Evolutionary conservation across 306 rosid species (phyloP), one percentile per base, ranked within the genome.

Genomic region (Cicer judaicum): DNA sequence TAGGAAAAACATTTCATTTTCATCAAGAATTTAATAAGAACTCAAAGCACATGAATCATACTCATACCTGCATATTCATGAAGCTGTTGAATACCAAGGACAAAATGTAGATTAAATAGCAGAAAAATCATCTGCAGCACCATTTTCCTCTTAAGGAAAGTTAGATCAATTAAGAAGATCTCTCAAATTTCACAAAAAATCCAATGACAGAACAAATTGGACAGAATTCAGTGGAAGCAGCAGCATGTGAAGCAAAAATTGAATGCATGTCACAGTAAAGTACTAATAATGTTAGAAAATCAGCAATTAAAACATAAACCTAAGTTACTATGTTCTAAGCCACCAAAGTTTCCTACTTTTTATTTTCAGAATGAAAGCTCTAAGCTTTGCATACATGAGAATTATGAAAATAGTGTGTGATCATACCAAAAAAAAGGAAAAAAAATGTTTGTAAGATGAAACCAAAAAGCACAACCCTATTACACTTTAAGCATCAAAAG

Each of bases 31-130:
- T 52, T 1, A 41, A 74, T 1, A 41, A 74, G 66, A 68, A 61
- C 69, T 61, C 15, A 62, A 8, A 73, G 70, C 69, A 79, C 65
- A 24, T 44, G 11, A 77, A 72, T 13, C 69, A 82, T 79, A 65
- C 80, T 40, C 80, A 81, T 89, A 93, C 98, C 97, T 91, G 89
- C 78, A 85, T 84, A 78, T 84, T 77, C 91, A 84, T 68, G 82
- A 80, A 82, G 70, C 66, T 84, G 83, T 41, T 78, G 77, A 63
- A 59, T 78, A 66, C 79, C 38, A 75, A 81, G 39, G 41, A 81
- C 76, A 34, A 88, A 84, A 76, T 85, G 85, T 56, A 89, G 78
- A 80, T 77, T 65, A 63, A 87, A 7, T 43, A 93, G 71, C 44
- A 89, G 82, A 38, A 88, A 64, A 80, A 84, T 75, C 62, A 84